Conservation (phyloP, 257 asterid species). For the Solanum microdontum region DNA sequence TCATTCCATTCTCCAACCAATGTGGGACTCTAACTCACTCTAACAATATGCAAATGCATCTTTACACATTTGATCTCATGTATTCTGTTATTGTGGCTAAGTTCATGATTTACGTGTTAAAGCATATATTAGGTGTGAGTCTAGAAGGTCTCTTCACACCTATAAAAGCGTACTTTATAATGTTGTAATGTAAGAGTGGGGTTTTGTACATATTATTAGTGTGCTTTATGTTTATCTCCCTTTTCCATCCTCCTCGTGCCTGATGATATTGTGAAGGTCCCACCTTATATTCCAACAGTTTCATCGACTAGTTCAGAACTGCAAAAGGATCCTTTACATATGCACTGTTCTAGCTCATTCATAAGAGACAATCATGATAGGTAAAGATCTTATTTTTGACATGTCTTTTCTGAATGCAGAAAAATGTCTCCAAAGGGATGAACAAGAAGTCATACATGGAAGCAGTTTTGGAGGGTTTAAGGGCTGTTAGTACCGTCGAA, state of each 20-base stretch:
- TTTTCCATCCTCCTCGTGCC: background rate
- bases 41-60: background rate
- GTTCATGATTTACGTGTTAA: background rate
- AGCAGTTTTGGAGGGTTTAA: conserved; percentile 74
- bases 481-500: conserved; percentile 44
- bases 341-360: background rate
- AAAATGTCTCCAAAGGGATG: conserved; percentile 77
- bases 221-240: background rate
- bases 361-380: background rate
- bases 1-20: background rate
- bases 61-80: background rate
- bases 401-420: conserved; percentile 25
- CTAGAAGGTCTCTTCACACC: background rate
- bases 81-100: background rate
- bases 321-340: background rate
- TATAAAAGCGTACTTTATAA: background rate
- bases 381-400: background rate
- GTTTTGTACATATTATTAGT: background rate
- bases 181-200: background rate
- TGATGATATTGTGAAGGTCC: background rate
- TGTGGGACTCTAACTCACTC: background rate
- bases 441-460: conserved; percentile 78
- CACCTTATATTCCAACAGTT: background rate
- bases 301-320: background rate
- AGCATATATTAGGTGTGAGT: background rate